A percentile compares a stretch with the other conserved stretches of the same genome.
phyloP scores from a whole-genome alignment of 2,329 filamentous ascomycete genomes.

The Zymoseptoria passerinii region DNA sequence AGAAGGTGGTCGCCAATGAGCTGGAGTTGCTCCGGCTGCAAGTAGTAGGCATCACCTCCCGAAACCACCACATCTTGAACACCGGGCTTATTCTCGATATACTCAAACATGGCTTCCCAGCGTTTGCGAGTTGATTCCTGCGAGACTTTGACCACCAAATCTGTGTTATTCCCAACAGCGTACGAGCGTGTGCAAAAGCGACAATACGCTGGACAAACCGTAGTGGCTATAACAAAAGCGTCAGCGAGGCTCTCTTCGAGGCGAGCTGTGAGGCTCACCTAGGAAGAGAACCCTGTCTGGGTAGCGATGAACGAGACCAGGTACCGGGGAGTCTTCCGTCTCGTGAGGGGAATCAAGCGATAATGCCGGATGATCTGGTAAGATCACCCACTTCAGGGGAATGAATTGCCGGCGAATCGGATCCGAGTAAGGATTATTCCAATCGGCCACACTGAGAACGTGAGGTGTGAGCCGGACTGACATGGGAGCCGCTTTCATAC shows the following conservation, averaged over 20 bases:
- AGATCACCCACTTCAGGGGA: slow-evolving; percentile 46
- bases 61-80: slow-evolving; percentile 55
- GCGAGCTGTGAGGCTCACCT: slow-evolving; percentile 34
- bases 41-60: slow-evolving; percentile 54
- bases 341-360: slow-evolving; percentile 53
- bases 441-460: slow-evolving; percentile 51
- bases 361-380: slow-evolving; percentile 48
- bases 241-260: background rate
- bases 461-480: slow-evolving; percentile 53
- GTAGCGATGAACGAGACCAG: slow-evolving; percentile 55
- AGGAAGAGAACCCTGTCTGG: slow-evolving; percentile 55
- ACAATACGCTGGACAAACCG: slow-evolving; percentile 56
- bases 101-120: slow-evolving; percentile 51
- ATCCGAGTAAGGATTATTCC: slow-evolving; percentile 50
- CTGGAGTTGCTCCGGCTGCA: slow-evolving; percentile 45
- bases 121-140: slow-evolving; percentile 33
- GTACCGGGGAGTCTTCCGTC: slow-evolving; percentile 47
- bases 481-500: slow-evolving; percentile 51
- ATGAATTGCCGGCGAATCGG: slow-evolving; percentile 55
- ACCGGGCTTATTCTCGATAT: slow-evolving; percentile 45
- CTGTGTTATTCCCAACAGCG: slow-evolving; percentile 49
- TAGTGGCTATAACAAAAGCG: slow-evolving; percentile 39
- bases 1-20: slow-evolving; percentile 50
- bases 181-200: slow-evolving; percentile 55
- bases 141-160: slow-evolving; percentile 36